These are phyloP conservation scores for Pseudonitzschia multistriata DNA, from an alignment of 108 stramenopile genomes.

Conservation along the genomic window DNA sequence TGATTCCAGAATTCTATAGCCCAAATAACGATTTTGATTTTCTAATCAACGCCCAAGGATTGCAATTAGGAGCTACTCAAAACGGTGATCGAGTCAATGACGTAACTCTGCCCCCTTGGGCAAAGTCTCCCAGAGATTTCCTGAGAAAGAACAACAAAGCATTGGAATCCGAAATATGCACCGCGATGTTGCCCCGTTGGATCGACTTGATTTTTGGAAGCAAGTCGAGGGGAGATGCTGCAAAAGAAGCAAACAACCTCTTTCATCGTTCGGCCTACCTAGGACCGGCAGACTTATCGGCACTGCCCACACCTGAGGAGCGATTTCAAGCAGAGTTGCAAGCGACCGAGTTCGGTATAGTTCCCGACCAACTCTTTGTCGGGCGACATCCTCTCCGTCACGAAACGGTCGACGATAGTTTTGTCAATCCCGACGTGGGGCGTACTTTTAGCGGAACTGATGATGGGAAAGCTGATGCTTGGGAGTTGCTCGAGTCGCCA, in stretches of 20 bases:
- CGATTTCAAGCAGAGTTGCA: slow-evolving; percentile 82
- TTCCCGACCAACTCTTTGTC: slow-evolving; percentile 72
- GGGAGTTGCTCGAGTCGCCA: slow-evolving; percentile 57
- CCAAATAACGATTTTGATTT: slow-evolving; percentile 83
- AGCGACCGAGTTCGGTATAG: slow-evolving; percentile 84
- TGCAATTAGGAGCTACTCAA: slow-evolving; percentile 93
- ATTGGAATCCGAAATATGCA: slow-evolving; percentile 91
- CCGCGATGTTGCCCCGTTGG: slow-evolving; percentile 87
- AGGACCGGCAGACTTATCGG: slow-evolving; percentile 62
- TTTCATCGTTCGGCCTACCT: slow-evolving; percentile 92
- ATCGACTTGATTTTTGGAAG: slow-evolving; percentile 97
- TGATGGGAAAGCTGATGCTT: slow-evolving; percentile 47
- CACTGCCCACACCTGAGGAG: slow-evolving; percentile 64
- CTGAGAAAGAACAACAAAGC: slow-evolving; percentile 84
- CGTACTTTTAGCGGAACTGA: slow-evolving; percentile 46
- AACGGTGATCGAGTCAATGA: slow-evolving; percentile 85
- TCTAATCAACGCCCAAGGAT: slow-evolving; percentile 83
- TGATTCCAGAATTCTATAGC: slow-evolving; percentile 94
- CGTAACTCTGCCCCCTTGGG: slow-evolving; percentile 91
- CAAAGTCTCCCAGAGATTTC: slow-evolving; percentile 86
- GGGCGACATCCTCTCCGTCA: slow-evolving; percentile 56
- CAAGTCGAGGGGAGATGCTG: slow-evolving; percentile 86
- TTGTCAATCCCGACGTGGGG: slow-evolving; percentile 51
- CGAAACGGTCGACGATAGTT: slow-evolving; percentile 39
- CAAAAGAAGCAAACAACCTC: slow-evolving; percentile 77